These are phyloP conservation scores for Aspergillus thermomutatus DNA, from an alignment of 2,329 filamentous ascomycete genomes.

Conservation along the genomic window DNA sequence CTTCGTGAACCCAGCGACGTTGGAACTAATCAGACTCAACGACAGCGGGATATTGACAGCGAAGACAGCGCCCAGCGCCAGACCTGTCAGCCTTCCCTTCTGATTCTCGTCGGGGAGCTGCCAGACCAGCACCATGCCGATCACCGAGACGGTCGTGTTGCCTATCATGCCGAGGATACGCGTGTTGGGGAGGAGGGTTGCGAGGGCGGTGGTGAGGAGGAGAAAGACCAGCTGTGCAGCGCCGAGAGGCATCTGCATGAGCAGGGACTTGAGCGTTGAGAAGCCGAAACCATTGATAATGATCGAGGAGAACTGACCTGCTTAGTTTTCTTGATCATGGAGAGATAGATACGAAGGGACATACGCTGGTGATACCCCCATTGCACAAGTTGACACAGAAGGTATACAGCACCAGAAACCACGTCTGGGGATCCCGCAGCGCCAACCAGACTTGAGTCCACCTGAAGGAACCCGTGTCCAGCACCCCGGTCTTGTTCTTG, in stretches of 20 bases:
- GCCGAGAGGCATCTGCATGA: constrained; percentile 37
- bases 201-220: constrained; percentile 24
- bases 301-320: constrained; percentile 28
- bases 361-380: constrained; percentile 31
- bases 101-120: constrained; percentile 21
- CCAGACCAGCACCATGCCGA: constrained; percentile 35
- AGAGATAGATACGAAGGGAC: not conserved
- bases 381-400: constrained; percentile 33
- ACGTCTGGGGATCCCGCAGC: constrained; percentile 30
- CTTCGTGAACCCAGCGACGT: constrained; percentile 37
- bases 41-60: constrained; percentile 35
- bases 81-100: constrained; percentile 26
- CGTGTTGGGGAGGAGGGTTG: constrained; percentile 23
- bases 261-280: constrained; percentile 32
- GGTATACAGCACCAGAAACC: constrained; percentile 31
- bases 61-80: constrained; percentile 31
- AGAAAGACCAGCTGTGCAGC: constrained; percentile 33
- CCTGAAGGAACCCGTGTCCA: constrained; percentile 47
- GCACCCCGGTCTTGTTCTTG: constrained; percentile 51
- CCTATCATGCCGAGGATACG: constrained; percentile 34
- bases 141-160: constrained; percentile 25
- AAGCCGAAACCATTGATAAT: constrained; percentile 39
- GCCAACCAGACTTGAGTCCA: constrained; percentile 39
- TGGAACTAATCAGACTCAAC: constrained; percentile 33
- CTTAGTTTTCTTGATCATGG: not conserved